Evolutionary conservation across 768 basidiomycete genomes (phyloP).

Genomic region (Cubamyces sp.): DNA sequence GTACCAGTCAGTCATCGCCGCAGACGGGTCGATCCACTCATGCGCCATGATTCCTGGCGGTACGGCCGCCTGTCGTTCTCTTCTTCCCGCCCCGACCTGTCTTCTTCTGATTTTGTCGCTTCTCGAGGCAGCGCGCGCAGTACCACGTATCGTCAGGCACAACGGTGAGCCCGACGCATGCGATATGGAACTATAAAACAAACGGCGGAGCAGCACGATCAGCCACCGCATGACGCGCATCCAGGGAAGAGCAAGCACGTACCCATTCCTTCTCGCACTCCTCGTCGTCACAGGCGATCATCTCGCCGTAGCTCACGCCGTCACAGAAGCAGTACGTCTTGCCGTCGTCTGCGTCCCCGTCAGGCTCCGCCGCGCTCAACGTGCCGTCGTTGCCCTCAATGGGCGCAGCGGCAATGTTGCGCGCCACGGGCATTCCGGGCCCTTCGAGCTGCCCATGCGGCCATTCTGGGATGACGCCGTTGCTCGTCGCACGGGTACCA

Average conservation of each 20-base stretch:
- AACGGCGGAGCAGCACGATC: background rate
- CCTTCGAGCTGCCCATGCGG: slow-evolving; percentile 67
- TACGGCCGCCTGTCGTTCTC: slow-evolving; percentile 30
- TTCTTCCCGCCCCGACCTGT: slow-evolving; percentile 33
- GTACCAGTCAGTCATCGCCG: background rate
- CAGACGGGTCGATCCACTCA: slow-evolving; percentile 7
- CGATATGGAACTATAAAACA: slow-evolving; percentile 70
- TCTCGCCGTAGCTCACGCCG: slow-evolving; percentile 85
- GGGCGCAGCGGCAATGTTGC: slow-evolving; percentile 41
- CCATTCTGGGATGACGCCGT: slow-evolving; percentile 41
- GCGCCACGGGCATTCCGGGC: slow-evolving; percentile 75
- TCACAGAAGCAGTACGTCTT: slow-evolving; percentile 86
- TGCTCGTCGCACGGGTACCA: slow-evolving; percentile 34
- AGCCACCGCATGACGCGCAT: slow-evolving; percentile 17
- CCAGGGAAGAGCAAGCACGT: slow-evolving; percentile 39
- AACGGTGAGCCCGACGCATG: slow-evolving; percentile 67
- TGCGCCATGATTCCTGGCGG: slow-evolving; percentile 29
- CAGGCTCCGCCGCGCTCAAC: slow-evolving; percentile 52
- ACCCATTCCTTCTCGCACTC: slow-evolving; percentile 91
- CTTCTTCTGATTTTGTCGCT: slow-evolving; percentile 48
- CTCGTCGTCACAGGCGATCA: slow-evolving; percentile 90
- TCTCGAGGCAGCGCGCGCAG: slow-evolving; percentile 67
- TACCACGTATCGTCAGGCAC: slow-evolving; percentile 78
- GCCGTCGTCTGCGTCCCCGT: slow-evolving; percentile 60
- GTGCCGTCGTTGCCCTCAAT: slow-evolving; percentile 43